Base-by-base conservation (phyloP, 495 filamentous ascomycete species). In the Antarctomyces pellizariae region DNA sequence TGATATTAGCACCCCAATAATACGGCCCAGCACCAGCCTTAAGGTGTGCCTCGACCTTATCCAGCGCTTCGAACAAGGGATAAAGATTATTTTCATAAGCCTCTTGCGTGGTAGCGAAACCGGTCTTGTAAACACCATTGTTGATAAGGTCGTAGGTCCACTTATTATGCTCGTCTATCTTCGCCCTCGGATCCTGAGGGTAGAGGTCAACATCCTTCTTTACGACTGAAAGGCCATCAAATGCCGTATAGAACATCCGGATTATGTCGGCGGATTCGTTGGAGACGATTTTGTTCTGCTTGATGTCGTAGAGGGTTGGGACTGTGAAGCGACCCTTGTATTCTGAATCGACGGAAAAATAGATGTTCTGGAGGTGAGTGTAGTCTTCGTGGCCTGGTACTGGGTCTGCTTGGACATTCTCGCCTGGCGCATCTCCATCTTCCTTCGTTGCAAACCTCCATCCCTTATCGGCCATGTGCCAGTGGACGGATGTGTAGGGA, bases 261-360 rank as follows among this genome's bases (percentile, higher is more conserved):
- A 86, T 67, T 36, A 90, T 78, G 56, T 89, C 79, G 33, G 62
- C 64, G 37, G 71, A 77, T 57, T 89, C 79, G 35, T 90, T 89
- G 47, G 62, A 82, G 31, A 84, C 78, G 33, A 84, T 75, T 13
- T 59, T 67, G 32, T 67, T 56, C 24, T 48, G 48, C 49, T 73
- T 67, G 41, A 58, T 76, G 45, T 90, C 78, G 54, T 68, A 86
- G 13, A 90, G 53, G 15, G 65, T 59, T 2, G 79, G 79, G 4
- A 90, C 75, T 1, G 78, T 86, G 44, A 70, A 86, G 13, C 75
- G 54, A 2, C 73, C 76, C 22, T 58, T 49, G 40, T 84, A 90
- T 17, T 61, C 48, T 0, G 66, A 59, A 38, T 80, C 57, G 4
- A 66, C 64, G 15, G 59, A 50, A 36, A 72, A 66, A 46, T 89